Conservation (phyloP, 768 basidiomycete species). For the Podaxis rugospora region DNA sequence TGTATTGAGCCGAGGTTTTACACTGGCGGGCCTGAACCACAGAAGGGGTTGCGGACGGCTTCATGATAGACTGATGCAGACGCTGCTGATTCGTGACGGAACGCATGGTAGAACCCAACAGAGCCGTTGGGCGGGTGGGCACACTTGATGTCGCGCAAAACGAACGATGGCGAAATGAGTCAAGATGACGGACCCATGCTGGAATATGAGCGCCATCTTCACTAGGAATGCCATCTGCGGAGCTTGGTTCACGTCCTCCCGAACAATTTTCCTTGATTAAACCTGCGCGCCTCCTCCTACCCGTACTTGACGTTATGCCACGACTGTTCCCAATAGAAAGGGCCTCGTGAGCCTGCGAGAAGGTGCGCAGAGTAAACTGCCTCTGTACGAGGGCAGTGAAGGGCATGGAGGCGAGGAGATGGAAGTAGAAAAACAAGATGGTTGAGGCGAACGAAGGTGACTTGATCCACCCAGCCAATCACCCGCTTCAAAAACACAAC, state of each 20-base stretch:
- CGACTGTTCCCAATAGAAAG: background rate
- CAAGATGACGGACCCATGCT: conserved; percentile 1
- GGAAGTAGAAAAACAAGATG: background rate
- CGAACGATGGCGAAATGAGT: conserved; percentile 3
- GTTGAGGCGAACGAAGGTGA: background rate
- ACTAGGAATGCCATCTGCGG: no score
- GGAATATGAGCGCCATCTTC: background rate
- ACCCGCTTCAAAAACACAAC: background rate
- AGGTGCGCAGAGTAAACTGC: background rate
- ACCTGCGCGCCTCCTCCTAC: background rate
- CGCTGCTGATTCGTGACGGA: background rate
- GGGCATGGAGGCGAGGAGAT: background rate
- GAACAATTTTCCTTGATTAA: background rate
- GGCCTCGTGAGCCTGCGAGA: background rate
- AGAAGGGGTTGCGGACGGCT: background rate
- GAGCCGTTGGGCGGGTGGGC: background rate
- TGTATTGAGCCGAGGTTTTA: conserved; percentile 12
- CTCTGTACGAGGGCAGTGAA: conserved; percentile 7
- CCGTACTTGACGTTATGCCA: background rate
- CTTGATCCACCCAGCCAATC: conserved; percentile 6
- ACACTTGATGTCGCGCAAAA: background rate
- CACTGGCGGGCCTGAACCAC: conserved; percentile 1
- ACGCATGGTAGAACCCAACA: background rate
- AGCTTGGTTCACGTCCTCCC: background rate
- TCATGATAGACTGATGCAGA: background rate